A percentile compares a stretch with the other conserved stretches of the same genome.
phyloP scores from a whole-genome alignment of 192 early-diverging fungal species.

The Rhizophagus prolifer region DNA sequence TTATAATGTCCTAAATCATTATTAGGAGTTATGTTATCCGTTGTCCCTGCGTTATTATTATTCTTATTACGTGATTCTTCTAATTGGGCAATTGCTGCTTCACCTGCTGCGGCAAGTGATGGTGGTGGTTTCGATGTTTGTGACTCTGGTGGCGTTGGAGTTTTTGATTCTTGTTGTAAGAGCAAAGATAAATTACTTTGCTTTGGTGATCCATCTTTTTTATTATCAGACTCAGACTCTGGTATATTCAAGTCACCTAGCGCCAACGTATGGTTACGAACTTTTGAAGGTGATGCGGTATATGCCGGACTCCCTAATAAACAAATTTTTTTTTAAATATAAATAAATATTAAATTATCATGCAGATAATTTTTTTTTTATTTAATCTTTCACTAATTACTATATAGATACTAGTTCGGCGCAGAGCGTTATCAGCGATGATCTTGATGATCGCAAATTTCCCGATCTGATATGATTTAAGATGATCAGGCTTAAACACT shows the following conservation, averaged over 20 bases:
- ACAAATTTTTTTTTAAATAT: background rate
- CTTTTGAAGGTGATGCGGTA: conserved; percentile 41
- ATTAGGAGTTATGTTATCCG: background rate
- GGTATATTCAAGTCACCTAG: conserved; percentile 33
- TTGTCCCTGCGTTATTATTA: too few relatives aligned
- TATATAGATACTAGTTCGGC: background rate
- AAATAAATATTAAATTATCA: background rate
- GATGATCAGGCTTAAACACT: background rate
- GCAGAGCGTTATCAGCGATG: background rate
- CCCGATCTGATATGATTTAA: conserved; percentile 1
- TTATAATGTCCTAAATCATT: background rate
- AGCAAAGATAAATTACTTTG: conserved; percentile 32
- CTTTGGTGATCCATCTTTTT: conserved; percentile 1
- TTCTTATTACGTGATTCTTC: background rate
- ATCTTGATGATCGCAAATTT: background rate
- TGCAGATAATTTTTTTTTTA: background rate
- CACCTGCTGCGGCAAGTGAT: background rate
- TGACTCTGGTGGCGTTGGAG: background rate
- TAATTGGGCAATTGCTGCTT: background rate
- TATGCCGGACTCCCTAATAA: conserved; percentile 30
- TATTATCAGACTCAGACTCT: conserved; percentile 24
- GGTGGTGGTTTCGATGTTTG: background rate
- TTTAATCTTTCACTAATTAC: background rate
- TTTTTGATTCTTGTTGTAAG: conserved; percentile 24
- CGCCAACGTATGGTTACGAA: conserved; percentile 41